Evolutionary conservation across 371 early-diverging fungal genomes (phyloP), one percentile per base, ranked within the genome.

Genomic region (Mortierella sp.): DNA sequence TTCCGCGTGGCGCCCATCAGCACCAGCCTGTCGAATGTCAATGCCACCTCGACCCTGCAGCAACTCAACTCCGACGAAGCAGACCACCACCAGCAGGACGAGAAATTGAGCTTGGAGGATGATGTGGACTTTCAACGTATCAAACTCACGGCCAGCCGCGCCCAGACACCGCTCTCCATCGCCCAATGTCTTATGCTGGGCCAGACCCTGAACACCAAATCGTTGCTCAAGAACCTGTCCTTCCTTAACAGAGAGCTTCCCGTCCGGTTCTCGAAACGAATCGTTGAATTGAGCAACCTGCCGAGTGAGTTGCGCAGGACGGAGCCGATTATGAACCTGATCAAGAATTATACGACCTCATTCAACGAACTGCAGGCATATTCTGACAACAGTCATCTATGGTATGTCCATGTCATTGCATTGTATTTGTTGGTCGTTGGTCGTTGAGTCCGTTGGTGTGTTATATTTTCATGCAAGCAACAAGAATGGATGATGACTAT

Each of bases 161-260:
- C 73, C 7, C 80, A 79, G 56, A 86, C 87, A 11, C 87, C 87
- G 3, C 76, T 86, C 11, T 86, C 87, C 27, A 86, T 86, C 27
- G 72, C 80, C 11, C 82, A 86, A 21, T 82, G 83, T 29, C 58
- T 86, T 21, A 82, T 80, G 63, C 80, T 86, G 0, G 87, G 87
- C 7, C 75, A 78, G 16, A 72, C 82, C 0, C 68, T 86, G 44
- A 82, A 78, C 71, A 60, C 82, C n/a, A 76, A 75, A 27, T 82
- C 87, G 1, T 55, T 86, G 38, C 80, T 82, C 75, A 86, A 82
- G 78, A 86, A 86, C 80, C 55, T 86, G 27, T 35, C 70, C 6
- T 86, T 86, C 55, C 55, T 86, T 48, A 86, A 86, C 56, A 71
- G 83, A 27, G 87, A 86, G 73, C 71, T 86, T 1, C 87, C 87